Base-by-base conservation (phyloP, 2,329 filamentous ascomycete species). In the Pyrenophora graminea region DNA sequence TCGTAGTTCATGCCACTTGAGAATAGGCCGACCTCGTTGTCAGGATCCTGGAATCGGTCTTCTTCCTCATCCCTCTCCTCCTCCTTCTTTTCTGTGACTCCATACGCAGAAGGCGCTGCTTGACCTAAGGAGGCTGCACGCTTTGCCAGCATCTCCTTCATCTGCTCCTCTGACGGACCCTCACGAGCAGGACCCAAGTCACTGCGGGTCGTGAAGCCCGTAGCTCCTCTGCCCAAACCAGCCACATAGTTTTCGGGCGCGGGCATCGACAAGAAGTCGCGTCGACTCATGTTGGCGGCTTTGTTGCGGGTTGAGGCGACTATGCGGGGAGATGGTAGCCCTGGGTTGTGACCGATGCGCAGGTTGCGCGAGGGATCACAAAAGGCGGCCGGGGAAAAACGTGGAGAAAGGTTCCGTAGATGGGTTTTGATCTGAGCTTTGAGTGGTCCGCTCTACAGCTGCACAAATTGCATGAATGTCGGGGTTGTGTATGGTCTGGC, bases 71-170 rank as follows among this genome's bases (percentile, higher is more conserved):
- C 85, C 41, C 88, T 86, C 45, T 89, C 85, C 43, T 89, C 86
- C 41, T 89, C 88, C 66, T 89, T 88, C 48, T 86, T 83, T 45
- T 83, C 85, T 0, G 75, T 71, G 6, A 84, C 85, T 5, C 92
- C 93, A 53, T 90, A 90, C 18, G 87, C 86, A 48, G 86, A 87
- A 0, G 87, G 85, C 19, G 85, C 81, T n/a, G 86, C 84, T 56
- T 84, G 83, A 39, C 87, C 87, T 1, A 97, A 83, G 68, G 90
- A 85, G 50, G 90, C 89, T 6, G 94, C 93, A 65, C 95, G 87
- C 76, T 97, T 97, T 41, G 92, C 92, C 63, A 99, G 88, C 56
- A 91, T 92, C 74, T 96, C 94, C 74, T 97, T 97, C 77, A 99
- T 97, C 77, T 97, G 93, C 72, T 99, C 94, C 67, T 97, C 93